Base-by-base conservation (phyloP, 345 rosid species). In the Lagerstroemia speciosa region DNA sequence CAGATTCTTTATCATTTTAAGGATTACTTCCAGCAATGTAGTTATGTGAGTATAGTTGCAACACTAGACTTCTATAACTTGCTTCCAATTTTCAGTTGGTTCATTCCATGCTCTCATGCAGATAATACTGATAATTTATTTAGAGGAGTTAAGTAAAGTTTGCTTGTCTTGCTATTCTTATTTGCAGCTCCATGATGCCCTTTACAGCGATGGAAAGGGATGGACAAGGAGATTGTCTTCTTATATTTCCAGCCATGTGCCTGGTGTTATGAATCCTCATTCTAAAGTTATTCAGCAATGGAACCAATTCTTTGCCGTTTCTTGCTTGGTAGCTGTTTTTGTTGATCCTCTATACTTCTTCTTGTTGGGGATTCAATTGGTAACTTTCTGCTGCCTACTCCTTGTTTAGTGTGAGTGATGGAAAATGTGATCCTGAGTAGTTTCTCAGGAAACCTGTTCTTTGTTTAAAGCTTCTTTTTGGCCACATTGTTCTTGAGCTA, bases 221-320 rank as follows among this genome's bases (percentile, higher is more conserved):
- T 89, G 98, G 89, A 89, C 87, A 31, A 89, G 75, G 75, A 70
- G 87, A 65, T 74, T 80, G 64, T 41, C 67, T 43, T 74, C 89
- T 10, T 78, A 40, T 81, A 8, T 82, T 60, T 33, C 32, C 62
- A 68, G 67, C 30, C 62, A 69, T 78, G 70, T 87, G 76, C 89
- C 83, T 34, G 82, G 87, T 41, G 83, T 91, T 77, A 83, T 89
- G 90, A 93, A 91, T 79, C 97, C 98, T 77, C 97, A 93, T 74
- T 48, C 85, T 32, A 75, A 73, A 75, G 46, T 70, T 65, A 86
- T 91, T 78, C 91, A 87, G 69, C 65, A 17, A 2, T 93, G 97
- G 97, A 83, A 79, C 78, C 72, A 87, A 66, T 84, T 85, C 74
- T 89, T 89, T 74, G 88, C 84, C 57, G 74, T 89, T 71, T 84